Conservation (phyloP, 164 flowering plant species). For the Litsea cubeba region DNA sequence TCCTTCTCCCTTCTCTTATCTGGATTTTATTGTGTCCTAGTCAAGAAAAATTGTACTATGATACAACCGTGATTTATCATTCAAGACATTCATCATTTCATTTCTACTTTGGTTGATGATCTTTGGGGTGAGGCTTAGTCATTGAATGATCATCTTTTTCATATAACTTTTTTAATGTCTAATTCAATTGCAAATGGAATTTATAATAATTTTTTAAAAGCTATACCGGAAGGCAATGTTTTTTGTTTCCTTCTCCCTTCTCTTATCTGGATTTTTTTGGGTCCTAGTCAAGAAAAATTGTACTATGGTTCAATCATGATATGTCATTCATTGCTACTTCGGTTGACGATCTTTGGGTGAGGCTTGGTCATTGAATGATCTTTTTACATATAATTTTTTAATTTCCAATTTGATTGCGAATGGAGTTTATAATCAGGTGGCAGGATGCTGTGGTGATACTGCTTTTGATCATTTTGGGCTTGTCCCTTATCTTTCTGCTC, state of each 20-base stretch:
- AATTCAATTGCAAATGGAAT: not conserved
- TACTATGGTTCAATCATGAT: not conserved
- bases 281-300: not conserved
- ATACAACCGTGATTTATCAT: not conserved
- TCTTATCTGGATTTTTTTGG: not conserved
- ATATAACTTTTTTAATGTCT: too few species aligned
- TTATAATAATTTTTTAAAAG: constrained; percentile 56
- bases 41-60: not conserved
- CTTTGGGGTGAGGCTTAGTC: too few species aligned
- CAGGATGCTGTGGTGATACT: constrained; percentile 56
- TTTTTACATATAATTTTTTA: too few species aligned
- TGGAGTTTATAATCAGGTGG: constrained; percentile 57
- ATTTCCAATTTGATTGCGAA: not conserved
- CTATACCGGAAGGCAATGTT: constrained; percentile 60
- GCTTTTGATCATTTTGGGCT: constrained; percentile 46
- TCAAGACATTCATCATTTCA: not conserved
- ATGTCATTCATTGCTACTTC: not conserved
- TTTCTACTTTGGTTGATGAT: not conserved
- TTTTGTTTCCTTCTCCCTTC: constrained; percentile 9
- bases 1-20: not conserved
- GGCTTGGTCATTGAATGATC: not conserved
- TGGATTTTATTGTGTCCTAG: not conserved
- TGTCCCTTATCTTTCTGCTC: constrained; percentile 59
- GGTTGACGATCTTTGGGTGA: not conserved
- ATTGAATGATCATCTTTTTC: not conserved